phyloP scores from a whole-genome alignment of 23 red algal species.

The Cyanidioschyzon merolae region DNA sequence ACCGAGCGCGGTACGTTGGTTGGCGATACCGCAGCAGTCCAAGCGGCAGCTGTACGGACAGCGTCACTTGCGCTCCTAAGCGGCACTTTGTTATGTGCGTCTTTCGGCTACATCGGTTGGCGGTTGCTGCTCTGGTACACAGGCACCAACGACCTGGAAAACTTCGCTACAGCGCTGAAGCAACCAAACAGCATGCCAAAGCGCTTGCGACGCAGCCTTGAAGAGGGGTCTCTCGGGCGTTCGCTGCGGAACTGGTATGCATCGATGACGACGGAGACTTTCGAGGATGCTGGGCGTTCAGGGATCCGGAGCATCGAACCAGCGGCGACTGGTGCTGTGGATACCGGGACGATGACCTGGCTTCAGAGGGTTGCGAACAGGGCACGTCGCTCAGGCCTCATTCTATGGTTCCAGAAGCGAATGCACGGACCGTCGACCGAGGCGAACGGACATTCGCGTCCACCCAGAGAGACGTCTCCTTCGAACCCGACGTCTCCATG shows the following conservation, averaged over 20 bases:
- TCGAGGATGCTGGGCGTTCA: too few relatives aligned
- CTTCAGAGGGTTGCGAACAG: not conserved
- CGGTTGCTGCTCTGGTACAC: not conserved
- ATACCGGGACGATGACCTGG: not conserved
- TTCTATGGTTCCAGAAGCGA: not conserved
- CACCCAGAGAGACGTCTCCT: too few relatives aligned
- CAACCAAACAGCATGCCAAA: not conserved
- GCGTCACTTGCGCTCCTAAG: not conserved
- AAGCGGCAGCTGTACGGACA: not conserved
- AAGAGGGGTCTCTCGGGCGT: not conserved
- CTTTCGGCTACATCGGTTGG: not conserved
- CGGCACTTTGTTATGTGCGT: conserved; percentile 4
- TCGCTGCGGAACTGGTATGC: conserved; percentile 1
- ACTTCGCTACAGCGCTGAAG: not conserved
- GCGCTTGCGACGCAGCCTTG: not conserved
- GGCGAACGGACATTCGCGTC: too few relatives aligned
- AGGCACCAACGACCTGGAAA: not conserved
- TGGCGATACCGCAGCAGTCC: not conserved
- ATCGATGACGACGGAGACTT: not conserved
- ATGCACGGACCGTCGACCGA: not conserved
- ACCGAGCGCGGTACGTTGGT: not conserved
- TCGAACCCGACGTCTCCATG: too few relatives aligned
- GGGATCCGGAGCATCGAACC: too few relatives aligned
- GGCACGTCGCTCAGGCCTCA: not conserved
- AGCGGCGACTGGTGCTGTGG: too few relatives aligned